Percentiles rank a stretch among this genome's conserved stretches.
phyloP scores from a whole-genome alignment of 768 basidiomycete genomes.

The Termitomyces sp. region DNA sequence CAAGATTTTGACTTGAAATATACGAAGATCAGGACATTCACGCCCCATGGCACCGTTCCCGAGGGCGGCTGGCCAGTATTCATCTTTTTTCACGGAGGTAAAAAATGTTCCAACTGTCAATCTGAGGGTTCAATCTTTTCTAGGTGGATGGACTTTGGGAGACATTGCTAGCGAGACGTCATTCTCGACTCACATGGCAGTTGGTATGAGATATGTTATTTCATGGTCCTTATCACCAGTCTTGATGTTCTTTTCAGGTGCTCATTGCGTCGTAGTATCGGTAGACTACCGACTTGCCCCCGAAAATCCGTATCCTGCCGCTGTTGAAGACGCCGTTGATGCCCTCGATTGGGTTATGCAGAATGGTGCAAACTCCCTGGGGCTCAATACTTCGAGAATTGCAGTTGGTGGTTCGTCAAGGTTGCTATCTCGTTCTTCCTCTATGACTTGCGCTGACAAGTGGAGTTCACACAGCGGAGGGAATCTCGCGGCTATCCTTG shows the following conservation, averaged over 20 bases:
- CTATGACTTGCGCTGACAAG: neutral
- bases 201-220: conserved; percentile 31
- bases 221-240: neutral
- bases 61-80: conserved; percentile 64
- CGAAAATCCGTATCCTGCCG: conserved; percentile 65
- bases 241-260: conserved; percentile 29
- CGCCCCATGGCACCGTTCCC: conserved; percentile 49
- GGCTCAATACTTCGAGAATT: conserved; percentile 45
- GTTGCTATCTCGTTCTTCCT: conserved; percentile 21
- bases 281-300: conserved; percentile 74
- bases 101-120: conserved; percentile 6
- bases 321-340: conserved; percentile 67
- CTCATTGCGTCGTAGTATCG: conserved; percentile 55
- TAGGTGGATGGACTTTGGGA: conserved; percentile 77
- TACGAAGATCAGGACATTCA: conserved; percentile 57
- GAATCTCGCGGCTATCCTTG: conserved; percentile 60
- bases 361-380: conserved; percentile 40
- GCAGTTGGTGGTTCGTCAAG: conserved; percentile 75
- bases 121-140: neutral
- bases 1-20: conserved; percentile 48
- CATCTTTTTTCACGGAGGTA: conserved; percentile 73
- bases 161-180: conserved; percentile 54
- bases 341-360: conserved; percentile 55
- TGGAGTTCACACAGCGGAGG: conserved; percentile 42
- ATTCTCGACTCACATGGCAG: conserved; percentile 57